phyloP scores from a whole-genome alignment of 345 rosid species.

The Citrus maxima region DNA sequence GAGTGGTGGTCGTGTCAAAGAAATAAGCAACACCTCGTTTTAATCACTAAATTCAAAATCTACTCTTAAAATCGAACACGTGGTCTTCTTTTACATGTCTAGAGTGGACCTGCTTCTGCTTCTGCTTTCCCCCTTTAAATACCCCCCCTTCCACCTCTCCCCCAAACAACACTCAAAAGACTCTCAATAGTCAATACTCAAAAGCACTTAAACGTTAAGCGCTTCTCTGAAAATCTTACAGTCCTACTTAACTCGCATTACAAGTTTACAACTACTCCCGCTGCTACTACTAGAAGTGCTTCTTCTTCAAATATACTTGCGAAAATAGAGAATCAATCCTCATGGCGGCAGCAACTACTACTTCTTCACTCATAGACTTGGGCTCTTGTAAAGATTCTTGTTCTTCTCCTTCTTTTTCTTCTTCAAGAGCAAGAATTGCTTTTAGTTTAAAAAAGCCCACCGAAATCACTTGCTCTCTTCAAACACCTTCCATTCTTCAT shows the following conservation, averaged over 20 bases:
- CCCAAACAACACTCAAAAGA: not conserved
- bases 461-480: slow-evolving; percentile 38
- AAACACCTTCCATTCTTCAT: slow-evolving; percentile 50
- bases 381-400: not conserved
- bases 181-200: not conserved
- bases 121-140: slow-evolving; percentile 17
- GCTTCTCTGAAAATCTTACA: not conserved
- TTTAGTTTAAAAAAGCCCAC: not conserved
- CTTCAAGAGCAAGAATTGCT: not conserved
- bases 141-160: not conserved
- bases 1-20: slow-evolving; percentile 12
- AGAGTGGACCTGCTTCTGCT: slow-evolving; percentile 1
- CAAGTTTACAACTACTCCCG: not conserved
- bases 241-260: not conserved
- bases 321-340: slow-evolving; percentile 12
- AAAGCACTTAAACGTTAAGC: not conserved
- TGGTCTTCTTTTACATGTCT: slow-evolving; percentile 10
- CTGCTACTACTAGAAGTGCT: not conserved
- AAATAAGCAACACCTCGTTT: not conserved
- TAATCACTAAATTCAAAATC: not conserved
- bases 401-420: slow-evolving; percentile 17
- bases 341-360: slow-evolving; percentile 27
- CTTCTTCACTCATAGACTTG: slow-evolving; percentile 23
- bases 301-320: not conserved
- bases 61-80: slow-evolving; percentile 23